Evolutionary conservation across 1,139 yeast genomes (phyloP), one percentile per base, ranked within the genome.

Genomic region (Hyphopichia pseudoburtonii): DNA sequence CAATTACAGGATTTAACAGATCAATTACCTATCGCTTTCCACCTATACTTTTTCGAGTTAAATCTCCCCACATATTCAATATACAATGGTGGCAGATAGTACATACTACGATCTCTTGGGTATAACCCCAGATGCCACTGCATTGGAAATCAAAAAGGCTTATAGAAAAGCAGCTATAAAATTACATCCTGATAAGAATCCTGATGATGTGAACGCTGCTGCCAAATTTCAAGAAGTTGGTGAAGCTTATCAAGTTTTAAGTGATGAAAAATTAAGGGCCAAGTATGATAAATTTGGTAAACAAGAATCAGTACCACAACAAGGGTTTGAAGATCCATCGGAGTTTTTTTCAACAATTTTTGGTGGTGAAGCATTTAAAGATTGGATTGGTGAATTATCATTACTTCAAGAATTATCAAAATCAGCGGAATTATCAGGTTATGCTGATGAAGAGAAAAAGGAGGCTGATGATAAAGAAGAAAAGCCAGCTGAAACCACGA

Each of bases 161-260:
- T 92, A 92, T 64, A 74, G 98, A 44, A 85, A 84, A 60, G 82
- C 83, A 55, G 97, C 97, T 7, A 82, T 92, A 57, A 72, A 67
- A 41, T 84, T 89, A 45, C 98, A 94, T 60, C 98, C 98, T 0
- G 98, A 92, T 61, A 94, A 92, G 66, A 89, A 92, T 54, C 97
- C 97, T 7, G 80, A 83, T 50, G 86, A 84, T 52, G 90, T 92
- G 5, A 67, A 69, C 21, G 96, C 97, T 4, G 90, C 90, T 32
- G 64, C 71, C 14, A 75, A 70, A 52, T 82, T 82, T 48, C 86
- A 82, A 54, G 82, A 73, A 39, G 81, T 82, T 10, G 86, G 86
- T 24, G 88, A 85, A 55, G 95, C 94, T 2, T 86, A 85, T 55
- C 94, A 85, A 57, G 95, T 90, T 1, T 67, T 90, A 45, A 80